These are phyloP conservation scores for Paramecium octaurelia DNA, from an alignment of 73 alveolate species.

Conservation along the genomic window DNA sequence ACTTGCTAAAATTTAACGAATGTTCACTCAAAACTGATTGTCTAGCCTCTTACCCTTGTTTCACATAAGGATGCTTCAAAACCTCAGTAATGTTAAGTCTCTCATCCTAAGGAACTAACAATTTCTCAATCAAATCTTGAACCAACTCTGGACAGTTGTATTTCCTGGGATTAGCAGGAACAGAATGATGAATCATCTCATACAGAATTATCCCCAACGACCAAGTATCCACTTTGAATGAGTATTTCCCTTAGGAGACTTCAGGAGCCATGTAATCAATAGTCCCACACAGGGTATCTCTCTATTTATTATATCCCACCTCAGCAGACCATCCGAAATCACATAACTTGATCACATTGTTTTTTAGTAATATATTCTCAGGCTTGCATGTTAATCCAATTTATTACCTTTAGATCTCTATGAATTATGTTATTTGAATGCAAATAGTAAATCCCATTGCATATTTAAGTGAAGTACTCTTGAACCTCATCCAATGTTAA, in stretches of 20 bases:
- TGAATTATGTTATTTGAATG: conserved; percentile 62
- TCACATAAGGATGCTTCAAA: background rate
- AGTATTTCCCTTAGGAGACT: conserved; percentile 75
- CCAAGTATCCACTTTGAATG: conserved; percentile 92
- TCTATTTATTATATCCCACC: conserved; percentile 59
- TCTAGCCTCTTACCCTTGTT: background rate
- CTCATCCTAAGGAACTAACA: background rate
- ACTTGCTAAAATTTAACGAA: background rate
- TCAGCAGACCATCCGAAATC: conserved; percentile 94
- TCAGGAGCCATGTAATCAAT: conserved; percentile 92
- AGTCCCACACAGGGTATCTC: conserved; percentile 82
- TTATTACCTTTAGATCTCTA: conserved; percentile 61
- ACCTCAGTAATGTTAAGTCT: background rate
- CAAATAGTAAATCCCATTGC: conserved; percentile 62
- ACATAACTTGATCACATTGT: conserved; percentile 82
- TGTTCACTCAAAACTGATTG: background rate
- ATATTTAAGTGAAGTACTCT: conserved; percentile 54
- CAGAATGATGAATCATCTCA: conserved; percentile 86
- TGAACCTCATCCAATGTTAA: conserved; percentile 60
- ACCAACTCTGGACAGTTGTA: background rate
- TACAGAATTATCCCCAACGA: conserved; percentile 87
- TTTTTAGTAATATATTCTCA: conserved; percentile 75
- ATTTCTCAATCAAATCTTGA: background rate
- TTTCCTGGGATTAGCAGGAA: conserved; percentile 66
- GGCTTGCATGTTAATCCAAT: conserved; percentile 64